Base-by-base conservation (phyloP, 768 basidiomycete genomes). In the Naganishia friedmannii region DNA sequence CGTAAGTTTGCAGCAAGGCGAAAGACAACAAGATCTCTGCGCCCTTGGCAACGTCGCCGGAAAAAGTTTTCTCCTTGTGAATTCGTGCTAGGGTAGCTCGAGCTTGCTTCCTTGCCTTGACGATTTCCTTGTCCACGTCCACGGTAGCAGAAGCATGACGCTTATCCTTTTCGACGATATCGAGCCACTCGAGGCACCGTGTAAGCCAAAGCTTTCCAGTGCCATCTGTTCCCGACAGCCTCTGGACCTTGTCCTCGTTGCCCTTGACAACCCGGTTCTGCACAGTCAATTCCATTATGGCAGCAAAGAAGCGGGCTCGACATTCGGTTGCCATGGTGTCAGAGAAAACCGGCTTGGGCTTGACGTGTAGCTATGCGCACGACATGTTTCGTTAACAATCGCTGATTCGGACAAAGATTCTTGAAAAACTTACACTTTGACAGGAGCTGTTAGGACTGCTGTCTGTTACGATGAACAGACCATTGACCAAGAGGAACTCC, bases 121-220 rank as follows among this genome's bases (percentile, higher is more conserved):
- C 73, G 37, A 87, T 85, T 37, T 89, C 86, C 37, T 88, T 86
- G 63, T 88, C 88, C 3, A 83, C 73, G 10, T 87, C 85, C 9
- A 80, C 79, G 0, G 88, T 80, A 6, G 83, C 73, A 21, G 83
- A 81, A 60, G 89, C 85, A 71, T 92, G 90, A 76, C 91, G 92
- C 34, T 78, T 77, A 77, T 92, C 89, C 51, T 83, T 82, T 78
- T 90, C 88, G 32, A 94, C 74, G 2, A 67, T 67, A 13, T 68
- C 60, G 31, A 82, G 66, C 17, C 71, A 70, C 6, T 82, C 77
- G 13, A 93, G 83, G 12, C 87, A 86, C 75, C 87, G 87, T 3
- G 87, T 84, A 10, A 90, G 83, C 93, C 93, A 96, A 71, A 91
- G 87, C 74, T 88, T 85, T 32, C 91, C 91, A 69, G 90, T 86